Percentiles rank a stretch among this genome's conserved stretches.
Conservation (phyloP, 306 rosid species). For the Dryas octopetala region DNA sequence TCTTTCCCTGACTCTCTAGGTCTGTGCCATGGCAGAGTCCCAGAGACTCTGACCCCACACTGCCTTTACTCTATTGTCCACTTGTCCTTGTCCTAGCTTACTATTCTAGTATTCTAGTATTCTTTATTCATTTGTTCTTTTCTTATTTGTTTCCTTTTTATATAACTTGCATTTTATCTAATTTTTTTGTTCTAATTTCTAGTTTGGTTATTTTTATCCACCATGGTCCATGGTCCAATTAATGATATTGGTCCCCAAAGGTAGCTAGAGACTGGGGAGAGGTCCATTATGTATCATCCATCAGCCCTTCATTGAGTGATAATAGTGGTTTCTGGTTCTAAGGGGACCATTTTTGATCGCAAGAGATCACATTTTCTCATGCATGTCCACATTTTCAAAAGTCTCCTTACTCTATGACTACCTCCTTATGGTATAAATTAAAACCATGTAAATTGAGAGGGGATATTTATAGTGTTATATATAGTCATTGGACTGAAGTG, state of each 20-base stretch:
- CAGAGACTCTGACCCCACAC: slow-evolving; percentile 34
- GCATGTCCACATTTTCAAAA: not conserved
- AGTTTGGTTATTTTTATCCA: too few relatives aligned
- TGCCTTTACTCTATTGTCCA: not conserved
- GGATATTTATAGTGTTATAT: too few relatives aligned
- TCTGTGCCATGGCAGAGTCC: slow-evolving; percentile 22
- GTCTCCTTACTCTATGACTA: not conserved
- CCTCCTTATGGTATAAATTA: not conserved
- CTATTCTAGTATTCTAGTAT: not conserved
- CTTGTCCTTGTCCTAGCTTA: not conserved
- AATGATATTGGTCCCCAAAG: not conserved
- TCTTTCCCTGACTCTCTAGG: not conserved
- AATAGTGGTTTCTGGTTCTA: not conserved
- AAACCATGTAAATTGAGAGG: not conserved
- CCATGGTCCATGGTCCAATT: not conserved
- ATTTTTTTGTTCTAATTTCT: not conserved
- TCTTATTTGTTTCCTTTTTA: not conserved
- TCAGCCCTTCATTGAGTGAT: slow-evolving; percentile 5
- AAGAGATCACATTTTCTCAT: not conserved
- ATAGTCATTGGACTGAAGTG: too few relatives aligned
- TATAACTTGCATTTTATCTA: not conserved
- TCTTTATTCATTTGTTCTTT: slow-evolving; percentile 11
- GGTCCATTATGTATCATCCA: not conserved
- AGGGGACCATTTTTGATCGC: slow-evolving; percentile 2
- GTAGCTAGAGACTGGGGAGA: not conserved